These are phyloP conservation scores for Apiospora koreana DNA, from an alignment of 2,329 filamentous ascomycete genomes.

Conservation along the genomic window DNA sequence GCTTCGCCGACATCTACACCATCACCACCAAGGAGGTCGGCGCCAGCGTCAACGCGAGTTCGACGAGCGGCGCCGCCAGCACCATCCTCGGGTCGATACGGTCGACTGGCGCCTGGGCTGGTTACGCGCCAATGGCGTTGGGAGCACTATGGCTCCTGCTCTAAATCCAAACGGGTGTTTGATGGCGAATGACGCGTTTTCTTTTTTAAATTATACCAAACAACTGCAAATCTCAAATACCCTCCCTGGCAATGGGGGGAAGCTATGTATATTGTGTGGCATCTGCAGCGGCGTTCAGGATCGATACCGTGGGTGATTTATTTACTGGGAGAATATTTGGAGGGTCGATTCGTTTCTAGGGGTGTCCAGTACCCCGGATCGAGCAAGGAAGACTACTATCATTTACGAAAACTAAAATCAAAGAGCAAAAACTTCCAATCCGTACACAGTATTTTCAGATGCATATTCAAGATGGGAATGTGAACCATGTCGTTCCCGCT, in stretches of 20 bases:
- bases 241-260: background rate
- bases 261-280: background rate
- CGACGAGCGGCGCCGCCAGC: constrained; percentile 28
- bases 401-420: background rate
- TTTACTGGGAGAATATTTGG: background rate
- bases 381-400: background rate
- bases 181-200: background rate
- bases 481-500: too few relatives aligned
- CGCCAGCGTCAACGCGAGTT: constrained; percentile 32
- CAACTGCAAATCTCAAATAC: constrained; percentile 11
- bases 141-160: constrained; percentile 42
- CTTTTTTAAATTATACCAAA: too few relatives aligned
- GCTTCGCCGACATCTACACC: constrained; percentile 77
- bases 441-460: background rate
- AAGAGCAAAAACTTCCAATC: background rate
- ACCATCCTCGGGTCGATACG: constrained; percentile 14
- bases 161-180: constrained; percentile 24
- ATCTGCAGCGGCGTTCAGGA: constrained; percentile 5
- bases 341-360: background rate
- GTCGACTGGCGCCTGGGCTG: constrained; percentile 33
- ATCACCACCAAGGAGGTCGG: constrained; percentile 51
- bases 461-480: background rate
- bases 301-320: constrained; percentile 2
- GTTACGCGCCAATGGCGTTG: constrained; percentile 44
- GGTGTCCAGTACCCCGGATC: background rate